Evolutionary conservation across 1,284 basidiomycete species (phyloP), one percentile per base, ranked within the genome.

Genomic region (Rhodotorula sp.): DNA sequence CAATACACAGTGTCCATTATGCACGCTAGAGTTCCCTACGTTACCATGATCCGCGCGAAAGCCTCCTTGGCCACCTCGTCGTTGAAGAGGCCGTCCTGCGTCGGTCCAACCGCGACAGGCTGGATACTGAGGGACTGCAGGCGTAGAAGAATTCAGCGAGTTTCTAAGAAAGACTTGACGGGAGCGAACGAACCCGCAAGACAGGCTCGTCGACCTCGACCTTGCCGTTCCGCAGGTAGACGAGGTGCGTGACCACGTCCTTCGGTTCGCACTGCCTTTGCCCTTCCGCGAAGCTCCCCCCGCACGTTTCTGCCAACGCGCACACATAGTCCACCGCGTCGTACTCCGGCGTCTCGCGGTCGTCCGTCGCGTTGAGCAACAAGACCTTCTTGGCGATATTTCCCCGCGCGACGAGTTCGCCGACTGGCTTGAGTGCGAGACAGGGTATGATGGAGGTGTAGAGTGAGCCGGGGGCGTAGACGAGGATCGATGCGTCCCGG

Each of bases 341-440:
- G 80, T 95, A 95, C 2, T 87, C 90, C 15, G 86, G 84, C 0
- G 94, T 97, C 80, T 99, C 95, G 67, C 95, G 85, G 79, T 99
- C 95, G 75, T 94, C 94, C 69, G 84, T 85, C 22, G 87, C 84
- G 79, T 98, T 99, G 65, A 99, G 81, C 1, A 99, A 84, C 40
- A 99, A 81, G 20, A 97, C 85, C 79, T 97, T 98, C 50, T 88
- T 82, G 81, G 22, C 62, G 75, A 2, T 71, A 57, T 1, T 71
- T 71, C 2, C 70, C 60, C 59, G 67, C 11, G 70, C 91, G 69
- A 98, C 94, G 16, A 86, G 85, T 40, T 85, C 82, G 1, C 89
- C 92, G 8, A 98, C 87, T 9, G 91, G 91, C 61, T 88, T 87
- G 22, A 99, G 81, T 0, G 91, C 89, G 24, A 99, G 84, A 79